Evolutionary conservation across 2,329 filamentous ascomycete genomes (phyloP).

Genomic region (Monosporascus sp.): DNA sequence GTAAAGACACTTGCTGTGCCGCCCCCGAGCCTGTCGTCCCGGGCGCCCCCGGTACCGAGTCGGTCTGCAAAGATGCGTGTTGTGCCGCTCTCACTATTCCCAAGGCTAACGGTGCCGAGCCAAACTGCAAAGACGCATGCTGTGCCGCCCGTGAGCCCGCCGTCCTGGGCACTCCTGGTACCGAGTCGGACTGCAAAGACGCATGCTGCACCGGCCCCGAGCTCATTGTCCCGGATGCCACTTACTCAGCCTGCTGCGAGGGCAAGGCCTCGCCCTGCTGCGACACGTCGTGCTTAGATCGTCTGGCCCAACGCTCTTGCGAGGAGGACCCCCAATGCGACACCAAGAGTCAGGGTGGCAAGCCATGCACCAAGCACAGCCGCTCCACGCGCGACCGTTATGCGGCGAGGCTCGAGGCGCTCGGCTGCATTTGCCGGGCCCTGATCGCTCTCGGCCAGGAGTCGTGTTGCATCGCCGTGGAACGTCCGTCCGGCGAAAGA

Average conservation of each 20-base stretch:
- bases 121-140: conserved; percentile 10
- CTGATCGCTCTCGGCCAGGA: conserved; percentile 46
- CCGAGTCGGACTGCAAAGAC: conserved; percentile 7
- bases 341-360: conserved; percentile 6
- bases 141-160: conserved; percentile 2
- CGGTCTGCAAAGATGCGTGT: conserved; percentile 7
- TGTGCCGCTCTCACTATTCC: conserved; percentile 1
- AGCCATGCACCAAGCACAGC: conserved; percentile 31
- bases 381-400: conserved; percentile 33
- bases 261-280: conserved; percentile 31
- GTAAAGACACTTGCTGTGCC: conserved; percentile 7
- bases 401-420: conserved; percentile 35
- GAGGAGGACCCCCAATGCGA: conserved; percentile 6
- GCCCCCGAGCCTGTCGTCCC: not conserved
- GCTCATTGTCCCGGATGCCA: not conserved
- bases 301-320: conserved; percentile 13
- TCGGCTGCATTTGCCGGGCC: conserved; percentile 50
- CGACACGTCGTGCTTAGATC: conserved; percentile 20
- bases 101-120: not conserved
- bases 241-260: conserved; percentile 12
- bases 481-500: conserved; percentile 18
- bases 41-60: not conserved
- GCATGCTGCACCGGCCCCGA: conserved; percentile 8
- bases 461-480: conserved; percentile 37
- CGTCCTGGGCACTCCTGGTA: not conserved